phyloP scores from a whole-genome alignment of 192 early-diverging fungal genomes.

The Rhizoclosmatium globosum region DNA sequence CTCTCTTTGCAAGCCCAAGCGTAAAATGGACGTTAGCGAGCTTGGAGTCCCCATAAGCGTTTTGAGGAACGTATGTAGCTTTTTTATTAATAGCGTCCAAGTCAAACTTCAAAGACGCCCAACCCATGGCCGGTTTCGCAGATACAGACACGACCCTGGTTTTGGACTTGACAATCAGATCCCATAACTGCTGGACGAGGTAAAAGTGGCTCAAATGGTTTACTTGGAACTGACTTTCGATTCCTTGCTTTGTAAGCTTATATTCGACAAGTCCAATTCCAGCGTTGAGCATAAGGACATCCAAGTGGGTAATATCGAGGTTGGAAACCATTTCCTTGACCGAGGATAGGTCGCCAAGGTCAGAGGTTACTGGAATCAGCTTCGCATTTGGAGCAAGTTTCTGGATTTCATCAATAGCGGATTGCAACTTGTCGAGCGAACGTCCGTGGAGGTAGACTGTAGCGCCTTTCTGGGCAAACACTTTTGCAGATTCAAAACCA shows the following conservation, averaged over 20 bases:
- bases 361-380: slow-evolving; percentile 16
- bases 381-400: slow-evolving; percentile 32
- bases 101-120: slow-evolving; percentile 14
- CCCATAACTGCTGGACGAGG: slow-evolving; percentile 12
- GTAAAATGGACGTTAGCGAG: slow-evolving; percentile 22
- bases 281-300: slow-evolving; percentile 34
- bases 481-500: slow-evolving; percentile 35
- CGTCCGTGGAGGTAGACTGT: slow-evolving; percentile 34
- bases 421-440: slow-evolving; percentile 34
- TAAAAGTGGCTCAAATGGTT: slow-evolving; percentile 21
- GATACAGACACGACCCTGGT: slow-evolving; percentile 25
- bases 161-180: slow-evolving; percentile 24
- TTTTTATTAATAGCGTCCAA: slow-evolving; percentile 7
- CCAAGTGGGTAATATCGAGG: slow-evolving; percentile 14
- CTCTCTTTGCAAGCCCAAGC: background rate
- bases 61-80: background rate
- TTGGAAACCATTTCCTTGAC: slow-evolving; percentile 29
- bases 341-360: slow-evolving; percentile 9
- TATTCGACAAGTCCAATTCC: slow-evolving; percentile 6
- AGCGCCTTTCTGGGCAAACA: slow-evolving; percentile 39
- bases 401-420: slow-evolving; percentile 41
- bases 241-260: background rate
- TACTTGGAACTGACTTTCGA: background rate
- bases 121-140: slow-evolving; percentile 4
- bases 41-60: slow-evolving; percentile 19